A percentile compares a stretch with the other conserved stretches of the same genome.
Evolutionary conservation across 257 asterid genomes (phyloP).

Genomic region (Solanum sitiens): DNA sequence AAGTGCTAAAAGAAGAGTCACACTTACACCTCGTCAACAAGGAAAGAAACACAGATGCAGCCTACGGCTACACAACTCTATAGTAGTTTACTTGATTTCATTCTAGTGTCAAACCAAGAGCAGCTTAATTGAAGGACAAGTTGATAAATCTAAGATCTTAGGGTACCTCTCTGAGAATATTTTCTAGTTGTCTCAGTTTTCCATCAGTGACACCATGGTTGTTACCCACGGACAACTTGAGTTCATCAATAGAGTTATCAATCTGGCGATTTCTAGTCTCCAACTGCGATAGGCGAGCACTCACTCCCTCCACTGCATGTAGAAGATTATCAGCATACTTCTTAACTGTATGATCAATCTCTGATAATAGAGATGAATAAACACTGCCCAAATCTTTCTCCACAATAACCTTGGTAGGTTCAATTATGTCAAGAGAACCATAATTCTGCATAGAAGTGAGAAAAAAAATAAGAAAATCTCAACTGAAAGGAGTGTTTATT

Average conservation of each 20-base stretch:
- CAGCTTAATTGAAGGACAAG: neutral
- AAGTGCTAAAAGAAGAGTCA: neutral
- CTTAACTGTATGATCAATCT: constrained; percentile 74
- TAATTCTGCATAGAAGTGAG: constrained; percentile 33
- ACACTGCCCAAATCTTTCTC: constrained; percentile 43
- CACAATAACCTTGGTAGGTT: constrained; percentile 44
- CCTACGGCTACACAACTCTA: neutral
- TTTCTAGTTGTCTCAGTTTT: constrained; percentile 66
- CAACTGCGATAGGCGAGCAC: constrained; percentile 81
- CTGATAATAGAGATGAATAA: constrained; percentile 45
- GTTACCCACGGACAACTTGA: constrained; percentile 61
- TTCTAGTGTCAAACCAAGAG: neutral
- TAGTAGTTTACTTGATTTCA: neutral
- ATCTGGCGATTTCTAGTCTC: constrained; percentile 68
- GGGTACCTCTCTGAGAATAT: constrained; percentile 72
- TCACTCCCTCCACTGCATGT: constrained; percentile 64
- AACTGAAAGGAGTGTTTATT: neutral
- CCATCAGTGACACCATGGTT: constrained; percentile 68
- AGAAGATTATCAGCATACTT: constrained; percentile 66
- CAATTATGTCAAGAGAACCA: constrained; percentile 46
- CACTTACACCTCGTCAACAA: neutral
- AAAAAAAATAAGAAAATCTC: neutral
- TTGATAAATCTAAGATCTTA: neutral
- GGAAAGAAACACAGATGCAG: neutral
- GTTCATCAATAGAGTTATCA: constrained; percentile 74